A percentile compares a stretch with the other conserved stretches of the same genome.
Conservation (phyloP, 1,284 basidiomycete genomes). For the Ganoderma leucocontextum region DNA sequence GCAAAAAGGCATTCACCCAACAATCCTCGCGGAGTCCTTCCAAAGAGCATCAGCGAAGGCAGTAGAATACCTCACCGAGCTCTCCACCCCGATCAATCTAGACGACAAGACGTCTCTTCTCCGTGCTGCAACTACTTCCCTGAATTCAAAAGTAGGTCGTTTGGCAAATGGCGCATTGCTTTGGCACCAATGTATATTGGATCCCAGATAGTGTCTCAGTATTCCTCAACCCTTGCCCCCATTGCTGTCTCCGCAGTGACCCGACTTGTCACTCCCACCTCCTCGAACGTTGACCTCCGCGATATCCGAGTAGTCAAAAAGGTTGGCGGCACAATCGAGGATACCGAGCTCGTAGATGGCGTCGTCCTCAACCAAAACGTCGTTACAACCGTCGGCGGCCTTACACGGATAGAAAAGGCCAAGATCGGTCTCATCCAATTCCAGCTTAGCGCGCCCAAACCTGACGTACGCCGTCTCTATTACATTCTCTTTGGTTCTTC, state of each 20-base stretch:
- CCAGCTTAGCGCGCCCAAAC: slow-evolving; percentile 97
- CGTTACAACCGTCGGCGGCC: slow-evolving; percentile 90
- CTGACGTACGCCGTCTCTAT: slow-evolving; percentile 75
- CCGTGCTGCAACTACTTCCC: slow-evolving; percentile 92
- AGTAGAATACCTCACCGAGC: slow-evolving; percentile 94
- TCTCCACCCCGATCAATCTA: slow-evolving; percentile 93
- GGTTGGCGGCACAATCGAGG: slow-evolving; percentile 98
- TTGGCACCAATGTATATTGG: background rate
- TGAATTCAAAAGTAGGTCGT: slow-evolving; percentile 89
- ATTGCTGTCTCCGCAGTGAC: slow-evolving; percentile 98
- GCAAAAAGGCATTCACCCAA: slow-evolving; percentile 97
- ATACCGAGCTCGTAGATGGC: slow-evolving; percentile 97
- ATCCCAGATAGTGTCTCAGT: slow-evolving; percentile 96
- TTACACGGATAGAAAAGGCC: slow-evolving; percentile 96
- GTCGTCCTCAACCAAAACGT: slow-evolving; percentile 97
- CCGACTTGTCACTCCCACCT: slow-evolving; percentile 85
- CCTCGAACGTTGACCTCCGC: slow-evolving; percentile 94
- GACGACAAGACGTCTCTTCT: slow-evolving; percentile 89
- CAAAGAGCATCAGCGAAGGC: slow-evolving; percentile 92
- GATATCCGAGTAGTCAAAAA: slow-evolving; percentile 99
- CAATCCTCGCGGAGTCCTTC: slow-evolving; percentile 97
- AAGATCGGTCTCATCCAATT: slow-evolving; percentile 99
- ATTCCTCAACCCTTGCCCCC: slow-evolving; percentile 95
- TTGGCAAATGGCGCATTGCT: background rate
- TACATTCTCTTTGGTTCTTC: background rate